Conservation (phyloP, 345 rosid genomes). For the Diplotaxis tenuifolia region DNA sequence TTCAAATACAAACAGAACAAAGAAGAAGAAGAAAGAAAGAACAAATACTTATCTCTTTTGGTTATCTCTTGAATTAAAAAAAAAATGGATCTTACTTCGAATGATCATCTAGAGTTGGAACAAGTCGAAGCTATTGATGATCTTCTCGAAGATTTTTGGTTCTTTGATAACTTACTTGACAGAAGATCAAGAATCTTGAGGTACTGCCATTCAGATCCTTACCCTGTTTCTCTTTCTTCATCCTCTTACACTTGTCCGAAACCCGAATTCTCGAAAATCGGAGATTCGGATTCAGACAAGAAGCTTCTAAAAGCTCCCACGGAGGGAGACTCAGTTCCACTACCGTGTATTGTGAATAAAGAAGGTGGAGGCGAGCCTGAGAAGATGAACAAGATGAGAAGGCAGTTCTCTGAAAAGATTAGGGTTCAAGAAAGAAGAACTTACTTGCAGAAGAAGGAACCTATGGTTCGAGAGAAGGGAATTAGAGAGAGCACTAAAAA, state of each 20-base stretch:
- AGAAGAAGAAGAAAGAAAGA: conserved; percentile 20
- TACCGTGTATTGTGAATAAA: conserved; percentile 27
- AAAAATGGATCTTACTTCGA: conserved; percentile 28
- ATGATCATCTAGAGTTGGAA: conserved; percentile 25
- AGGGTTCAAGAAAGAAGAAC: conserved; percentile 33
- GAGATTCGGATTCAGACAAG: conserved; percentile 22
- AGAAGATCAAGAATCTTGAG: conserved; percentile 45
- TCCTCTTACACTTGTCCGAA: conserved; percentile 19
- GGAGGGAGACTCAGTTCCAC: conserved; percentile 18
- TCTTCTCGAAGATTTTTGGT: conserved; percentile 80
- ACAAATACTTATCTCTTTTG: conserved; percentile 34
- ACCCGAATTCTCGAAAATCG: background rate
- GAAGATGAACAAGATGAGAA: conserved; percentile 33
- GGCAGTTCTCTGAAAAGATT: conserved; percentile 47
- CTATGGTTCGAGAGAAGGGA: conserved; percentile 23
- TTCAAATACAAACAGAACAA: conserved; percentile 38
- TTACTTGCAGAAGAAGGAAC: conserved; percentile 35
- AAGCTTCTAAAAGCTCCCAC: conserved; percentile 26
- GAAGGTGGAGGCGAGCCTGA: conserved; percentile 33
- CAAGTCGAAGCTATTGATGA: conserved; percentile 47
- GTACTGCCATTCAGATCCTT: conserved; percentile 65
- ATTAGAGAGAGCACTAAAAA: conserved; percentile 1
- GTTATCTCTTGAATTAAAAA: conserved; percentile 21
- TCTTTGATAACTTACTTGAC: conserved; percentile 54
- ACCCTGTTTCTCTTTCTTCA: conserved; percentile 41